These are phyloP conservation scores for Polyporus arcularius DNA, from an alignment of 768 basidiomycete species.

Conservation along the genomic window DNA sequence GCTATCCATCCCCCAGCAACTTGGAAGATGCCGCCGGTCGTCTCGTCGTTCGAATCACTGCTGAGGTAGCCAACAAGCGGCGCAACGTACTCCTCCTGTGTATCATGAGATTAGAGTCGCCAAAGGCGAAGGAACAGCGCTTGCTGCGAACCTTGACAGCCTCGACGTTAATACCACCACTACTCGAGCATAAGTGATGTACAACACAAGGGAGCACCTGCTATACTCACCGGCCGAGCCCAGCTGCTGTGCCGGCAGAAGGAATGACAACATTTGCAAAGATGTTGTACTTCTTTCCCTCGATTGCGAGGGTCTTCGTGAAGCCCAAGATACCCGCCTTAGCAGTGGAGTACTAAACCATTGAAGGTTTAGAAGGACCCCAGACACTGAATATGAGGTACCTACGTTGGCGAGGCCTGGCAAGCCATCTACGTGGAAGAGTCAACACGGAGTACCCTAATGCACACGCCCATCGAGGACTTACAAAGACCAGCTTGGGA, in stretches of 20 bases:
- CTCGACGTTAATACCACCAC: slow-evolving; percentile 62
- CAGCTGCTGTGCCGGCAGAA: slow-evolving; percentile 65
- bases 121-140: neutral
- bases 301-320: slow-evolving; percentile 87
- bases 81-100: slow-evolving; percentile 86
- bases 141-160: slow-evolving; percentile 69
- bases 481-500: slow-evolving; percentile 91
- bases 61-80: slow-evolving; percentile 91
- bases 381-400: neutral
- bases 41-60: slow-evolving; percentile 76
- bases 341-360: slow-evolving; percentile 78
- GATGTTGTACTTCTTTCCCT: slow-evolving; percentile 91
- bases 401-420: slow-evolving; percentile 90
- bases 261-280: slow-evolving; percentile 87
- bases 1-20: slow-evolving; percentile 90
- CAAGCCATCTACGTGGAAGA: slow-evolving; percentile 69
- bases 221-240: slow-evolving; percentile 20
- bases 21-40: slow-evolving; percentile 80
- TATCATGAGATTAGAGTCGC: neutral
- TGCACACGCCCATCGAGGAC: slow-evolving; percentile 30
- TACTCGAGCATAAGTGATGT: neutral
- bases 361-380: slow-evolving; percentile 5
- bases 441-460: neutral
- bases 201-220: neutral
- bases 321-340: slow-evolving; percentile 91